Conservation (phyloP, 1,284 basidiomycete genomes). For the Anthracocystis setariae region DNA sequence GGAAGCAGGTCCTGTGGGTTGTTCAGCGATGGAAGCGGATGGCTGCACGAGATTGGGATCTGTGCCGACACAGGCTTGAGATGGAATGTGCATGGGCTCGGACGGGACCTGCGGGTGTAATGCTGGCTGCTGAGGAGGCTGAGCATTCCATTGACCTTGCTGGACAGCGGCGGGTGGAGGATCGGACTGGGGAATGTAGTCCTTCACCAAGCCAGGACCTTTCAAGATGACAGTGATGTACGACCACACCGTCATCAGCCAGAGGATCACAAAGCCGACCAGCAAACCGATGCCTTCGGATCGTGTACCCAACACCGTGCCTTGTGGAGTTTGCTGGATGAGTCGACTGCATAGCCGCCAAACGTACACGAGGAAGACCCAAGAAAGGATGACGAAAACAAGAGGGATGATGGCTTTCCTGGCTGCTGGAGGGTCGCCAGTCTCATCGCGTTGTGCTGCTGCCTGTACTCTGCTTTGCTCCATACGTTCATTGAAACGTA, state of each 20-base stretch:
- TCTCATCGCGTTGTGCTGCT: constrained; percentile 22
- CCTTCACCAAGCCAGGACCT: constrained; percentile 58
- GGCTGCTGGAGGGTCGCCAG: constrained; percentile 36
- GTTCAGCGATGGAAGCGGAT: too few species aligned
- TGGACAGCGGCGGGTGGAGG: constrained; percentile 7
- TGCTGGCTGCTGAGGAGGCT: not conserved
- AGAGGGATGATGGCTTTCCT: constrained; percentile 52
- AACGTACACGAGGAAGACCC: constrained; percentile 59
- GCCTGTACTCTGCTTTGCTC: constrained; percentile 26
- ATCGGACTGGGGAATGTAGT: constrained; percentile 43
- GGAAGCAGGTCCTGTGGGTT: constrained; percentile 1
- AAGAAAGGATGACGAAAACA: constrained; percentile 53
- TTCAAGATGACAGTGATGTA: constrained; percentile 54
- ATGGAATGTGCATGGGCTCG: constrained; percentile 21
- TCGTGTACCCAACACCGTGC: constrained; percentile 31
- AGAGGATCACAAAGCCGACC: constrained; percentile 53
- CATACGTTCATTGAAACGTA: constrained; percentile 49
- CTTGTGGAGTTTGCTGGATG: constrained; percentile 40
- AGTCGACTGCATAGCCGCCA: constrained; percentile 53
- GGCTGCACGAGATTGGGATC: too few species aligned
- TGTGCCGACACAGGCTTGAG: not conserved
- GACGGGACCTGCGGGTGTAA: constrained; percentile 1
- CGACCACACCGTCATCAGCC: constrained; percentile 60
- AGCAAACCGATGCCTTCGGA: constrained; percentile 53
- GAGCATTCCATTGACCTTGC: constrained; percentile 1